These are phyloP conservation scores for Aphanomyces astaci DNA, from an alignment of 352 stramenopile genomes.

Conservation along the genomic window DNA sequence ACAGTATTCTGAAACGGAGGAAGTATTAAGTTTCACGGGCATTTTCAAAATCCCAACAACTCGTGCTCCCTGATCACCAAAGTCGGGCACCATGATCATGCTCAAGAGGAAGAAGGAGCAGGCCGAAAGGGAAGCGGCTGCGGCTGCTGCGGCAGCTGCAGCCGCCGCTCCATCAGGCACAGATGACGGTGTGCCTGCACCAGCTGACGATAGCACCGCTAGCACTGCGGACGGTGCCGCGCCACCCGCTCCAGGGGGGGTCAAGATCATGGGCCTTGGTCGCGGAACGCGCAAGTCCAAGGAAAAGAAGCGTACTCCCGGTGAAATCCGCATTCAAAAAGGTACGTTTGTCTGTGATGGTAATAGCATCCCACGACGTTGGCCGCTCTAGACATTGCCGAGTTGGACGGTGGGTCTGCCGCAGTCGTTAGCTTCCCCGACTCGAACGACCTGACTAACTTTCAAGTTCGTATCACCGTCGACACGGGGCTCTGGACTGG, in stretches of 20 bases:
- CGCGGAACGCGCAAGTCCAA: conserved; percentile 70
- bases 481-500: conserved; percentile 96
- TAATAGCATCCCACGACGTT: neutral
- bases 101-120: conserved; percentile 71
- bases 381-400: conserved; percentile 87
- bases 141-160: conserved; percentile 20
- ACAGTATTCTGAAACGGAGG: no score
- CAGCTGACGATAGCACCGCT: neutral
- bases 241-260: conserved; percentile 56
- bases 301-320: conserved; percentile 91
- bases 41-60: neutral
- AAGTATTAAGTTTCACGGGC: conserved; percentile 1
- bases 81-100: conserved; percentile 18
- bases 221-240: conserved; percentile 6
- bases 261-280: conserved; percentile 77
- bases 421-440: conserved; percentile 95
- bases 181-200: conserved; percentile 18
- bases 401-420: conserved; percentile 95
- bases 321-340: conserved; percentile 98
- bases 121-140: conserved; percentile 50
- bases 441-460: conserved; percentile 94
- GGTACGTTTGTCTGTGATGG: conserved; percentile 68
- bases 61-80: no score
- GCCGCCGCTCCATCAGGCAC: conserved; percentile 23
- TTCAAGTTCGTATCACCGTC: conserved; percentile 87